Evolutionary conservation across 73 alveolate genomes (phyloP), one percentile per base, ranked within the genome.

Genomic region (Diophrys appendiculata): DNA sequence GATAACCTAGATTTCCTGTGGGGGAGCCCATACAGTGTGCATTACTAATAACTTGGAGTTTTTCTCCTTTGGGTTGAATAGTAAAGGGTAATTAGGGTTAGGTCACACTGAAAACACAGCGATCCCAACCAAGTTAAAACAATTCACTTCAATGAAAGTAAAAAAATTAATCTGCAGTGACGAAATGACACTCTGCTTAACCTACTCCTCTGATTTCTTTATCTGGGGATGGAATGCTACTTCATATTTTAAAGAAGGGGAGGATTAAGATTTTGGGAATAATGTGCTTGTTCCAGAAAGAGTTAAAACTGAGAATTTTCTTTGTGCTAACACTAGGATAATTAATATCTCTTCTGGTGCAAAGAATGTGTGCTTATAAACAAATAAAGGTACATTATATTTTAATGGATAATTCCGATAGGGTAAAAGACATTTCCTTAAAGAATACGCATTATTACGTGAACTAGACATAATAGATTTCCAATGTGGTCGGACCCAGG

Each of bases 11-110:
- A 68, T 80, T 0, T 82, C 65, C 13, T 78, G 89, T 31, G 93
- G 93, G n/a, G 93, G 90, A 8, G 93, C 93, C 8, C 93, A 86
- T 65, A 79, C 93, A 18, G 30, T 80, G 0, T 77, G 70, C 14
- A 28, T 71, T 29, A 43, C 84, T 2, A 34, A 64, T 32, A 72
- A 52, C 18, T 56, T 73, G 52, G 90, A 72, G n/a, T 29, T 86
- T 8, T 86, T 32, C 35, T 29, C 87, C 22, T 86, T 78, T 69
- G 93, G 93, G 18, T 53, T 86, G 11, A 86, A 86, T 73, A 73
- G 56, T 29, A 79, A 80, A 25, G 93, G 93, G 2, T 69, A 86
- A 67, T 83, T 86, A 13, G 93, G 93, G 23, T 31, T 86, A 5
- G 93, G 90, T 29, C 65, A 35, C n/a, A 31, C 53, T 18, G 14